These are phyloP conservation scores for Anisodus acutangulus DNA, from an alignment of 257 asterid species.

Conservation along the genomic window DNA sequence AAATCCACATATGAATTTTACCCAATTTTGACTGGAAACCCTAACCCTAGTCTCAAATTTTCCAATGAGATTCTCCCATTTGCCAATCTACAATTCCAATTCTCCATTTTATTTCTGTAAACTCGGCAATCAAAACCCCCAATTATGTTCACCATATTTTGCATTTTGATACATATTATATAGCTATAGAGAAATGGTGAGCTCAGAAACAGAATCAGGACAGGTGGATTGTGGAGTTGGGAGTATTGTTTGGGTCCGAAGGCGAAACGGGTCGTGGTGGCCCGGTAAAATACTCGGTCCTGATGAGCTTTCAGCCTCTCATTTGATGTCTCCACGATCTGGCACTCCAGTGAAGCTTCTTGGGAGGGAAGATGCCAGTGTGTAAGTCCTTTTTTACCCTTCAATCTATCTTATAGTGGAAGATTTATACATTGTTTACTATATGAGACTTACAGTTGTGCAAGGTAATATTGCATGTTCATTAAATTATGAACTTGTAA, in stretches of 20 bases:
- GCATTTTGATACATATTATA: not conserved
- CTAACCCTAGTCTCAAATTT: constrained; percentile 55
- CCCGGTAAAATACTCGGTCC: constrained; percentile 95
- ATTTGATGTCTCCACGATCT: constrained; percentile 82
- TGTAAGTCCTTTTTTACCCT: constrained; percentile 59
- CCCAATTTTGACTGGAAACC: constrained; percentile 57
- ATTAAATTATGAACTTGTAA: not conserved
- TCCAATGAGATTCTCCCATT: constrained; percentile 41
- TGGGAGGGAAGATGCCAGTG: constrained; percentile 99
- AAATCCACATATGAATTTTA: constrained; percentile 52
- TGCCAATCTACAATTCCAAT: constrained; percentile 33
- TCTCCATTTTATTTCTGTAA: constrained; percentile 46
- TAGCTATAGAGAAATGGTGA: constrained; percentile 52
- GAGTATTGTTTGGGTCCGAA: constrained; percentile 97
- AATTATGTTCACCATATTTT: constrained; percentile 27
- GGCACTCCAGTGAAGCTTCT: constrained; percentile 99
- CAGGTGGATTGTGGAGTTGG: constrained; percentile 77
- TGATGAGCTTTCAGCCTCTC: constrained; percentile 83
- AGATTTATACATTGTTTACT: too few species aligned
- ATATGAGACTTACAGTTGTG: too few species aligned
- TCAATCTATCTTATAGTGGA: not conserved
- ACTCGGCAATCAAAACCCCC: constrained; percentile 44
- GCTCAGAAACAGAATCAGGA: constrained; percentile 73
- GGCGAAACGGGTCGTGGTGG: constrained; percentile 99
- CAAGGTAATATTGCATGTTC: not conserved